Conservation (phyloP, 257 asterid genomes). For the Craterostigma plantagineum region DNA sequence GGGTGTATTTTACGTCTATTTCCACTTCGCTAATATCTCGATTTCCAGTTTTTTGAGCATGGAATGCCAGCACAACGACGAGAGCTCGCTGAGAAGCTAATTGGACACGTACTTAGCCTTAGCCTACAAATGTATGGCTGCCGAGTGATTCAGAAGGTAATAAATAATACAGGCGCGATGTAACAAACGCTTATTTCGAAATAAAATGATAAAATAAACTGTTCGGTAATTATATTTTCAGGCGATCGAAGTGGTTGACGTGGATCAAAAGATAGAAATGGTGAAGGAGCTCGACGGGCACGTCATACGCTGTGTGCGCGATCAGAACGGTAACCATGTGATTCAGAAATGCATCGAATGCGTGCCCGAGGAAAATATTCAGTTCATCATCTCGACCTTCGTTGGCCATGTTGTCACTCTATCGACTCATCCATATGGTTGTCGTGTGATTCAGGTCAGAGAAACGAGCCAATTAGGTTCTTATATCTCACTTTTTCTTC, state of each 20-base stretch:
- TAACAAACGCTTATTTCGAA: too few species aligned
- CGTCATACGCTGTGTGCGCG: conserved; percentile 59
- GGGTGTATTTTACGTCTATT: too few species aligned
- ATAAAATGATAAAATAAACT: too few species aligned
- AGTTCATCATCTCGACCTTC: conserved; percentile 37
- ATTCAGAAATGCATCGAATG: conserved; percentile 73
- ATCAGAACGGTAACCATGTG: conserved; percentile 64
- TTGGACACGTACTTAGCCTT: conserved; percentile 38
- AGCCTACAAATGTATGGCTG: conserved; percentile 80
- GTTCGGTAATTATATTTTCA: conserved; percentile 4
- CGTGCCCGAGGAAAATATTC: conserved; percentile 45
- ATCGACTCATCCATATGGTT: conserved; percentile 62
- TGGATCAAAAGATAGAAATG: conserved; percentile 41
- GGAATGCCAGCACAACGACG: conserved; percentile 54
- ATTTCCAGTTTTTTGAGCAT: conserved; percentile 48
- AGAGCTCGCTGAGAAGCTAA: conserved; percentile 44
- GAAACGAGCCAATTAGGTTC: background rate
- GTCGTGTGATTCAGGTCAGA: conserved; percentile 56
- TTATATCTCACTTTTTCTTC: background rate
- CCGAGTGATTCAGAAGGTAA: conserved; percentile 74
- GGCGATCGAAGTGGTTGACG: conserved; percentile 61
- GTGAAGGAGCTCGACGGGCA: conserved; percentile 5
- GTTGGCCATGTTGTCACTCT: conserved; percentile 54
- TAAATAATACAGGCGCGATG: too few species aligned
- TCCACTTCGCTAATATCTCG: conserved; percentile 5